Evolutionary conservation across 306 rosid genomes (phyloP).

Genomic region (Begonia peltatifolia): DNA sequence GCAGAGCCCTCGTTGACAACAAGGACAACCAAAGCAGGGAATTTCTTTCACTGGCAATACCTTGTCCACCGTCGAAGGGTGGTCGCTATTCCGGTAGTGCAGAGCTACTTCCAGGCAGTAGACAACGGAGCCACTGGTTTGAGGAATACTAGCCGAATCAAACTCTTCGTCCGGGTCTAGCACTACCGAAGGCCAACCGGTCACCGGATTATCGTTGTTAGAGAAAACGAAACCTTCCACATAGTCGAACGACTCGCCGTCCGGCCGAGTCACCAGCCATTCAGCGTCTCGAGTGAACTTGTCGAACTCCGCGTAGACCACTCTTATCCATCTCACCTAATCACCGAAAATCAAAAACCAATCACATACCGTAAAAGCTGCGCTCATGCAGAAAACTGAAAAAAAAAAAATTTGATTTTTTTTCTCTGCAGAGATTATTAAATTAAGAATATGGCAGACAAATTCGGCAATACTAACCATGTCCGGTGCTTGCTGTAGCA

Average conservation of each 20-base stretch:
- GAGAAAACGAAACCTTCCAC: constrained; percentile 85
- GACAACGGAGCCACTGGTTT: constrained; percentile 44
- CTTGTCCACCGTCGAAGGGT: constrained; percentile 35
- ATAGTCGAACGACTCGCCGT: constrained; percentile 72
- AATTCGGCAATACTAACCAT: constrained; percentile 29
- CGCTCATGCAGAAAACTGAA: no score
- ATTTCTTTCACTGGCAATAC: constrained; percentile 13
- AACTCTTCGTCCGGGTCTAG: constrained; percentile 30
- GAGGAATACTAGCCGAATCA: constrained; percentile 26
- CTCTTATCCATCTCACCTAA: constrained; percentile 92
- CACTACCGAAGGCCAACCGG: constrained; percentile 66
- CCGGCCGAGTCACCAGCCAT: constrained; percentile 41
- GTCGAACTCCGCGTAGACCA: constrained; percentile 63
- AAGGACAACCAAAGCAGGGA: no score
- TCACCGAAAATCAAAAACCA: not conserved
- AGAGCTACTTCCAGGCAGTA: constrained; percentile 84
- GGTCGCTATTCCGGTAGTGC: constrained; percentile 36
- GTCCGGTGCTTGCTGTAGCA: constrained; percentile 66
- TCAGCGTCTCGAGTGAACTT: constrained; percentile 65
- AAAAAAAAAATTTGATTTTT: no score
- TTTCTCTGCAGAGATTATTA: not conserved
- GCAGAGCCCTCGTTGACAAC: no score
- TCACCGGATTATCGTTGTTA: constrained; percentile 56
- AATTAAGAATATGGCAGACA: not conserved
- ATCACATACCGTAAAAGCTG: no score